Evolutionary conservation across 2,329 filamentous ascomycete species (phyloP).

Genomic region (Diaporthe vaccinii): DNA sequence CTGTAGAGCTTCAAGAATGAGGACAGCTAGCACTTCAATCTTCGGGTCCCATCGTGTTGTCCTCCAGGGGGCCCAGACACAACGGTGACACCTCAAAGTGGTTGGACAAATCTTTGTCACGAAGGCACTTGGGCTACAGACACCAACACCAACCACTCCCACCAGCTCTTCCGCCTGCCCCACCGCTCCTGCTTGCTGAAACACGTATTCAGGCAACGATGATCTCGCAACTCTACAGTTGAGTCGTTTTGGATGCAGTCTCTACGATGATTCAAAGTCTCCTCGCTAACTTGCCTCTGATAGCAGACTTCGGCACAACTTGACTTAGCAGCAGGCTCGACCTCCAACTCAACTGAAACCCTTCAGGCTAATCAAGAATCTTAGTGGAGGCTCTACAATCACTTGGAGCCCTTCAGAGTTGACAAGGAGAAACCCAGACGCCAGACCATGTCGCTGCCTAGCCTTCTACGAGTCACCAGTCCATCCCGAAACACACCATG

Average conservation of each 20-base stretch:
- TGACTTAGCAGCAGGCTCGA: background rate
- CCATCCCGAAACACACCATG: background rate
- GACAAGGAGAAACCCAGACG: background rate
- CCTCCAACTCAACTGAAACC: background rate
- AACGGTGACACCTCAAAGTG: background rate
- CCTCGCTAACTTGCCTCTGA: background rate
- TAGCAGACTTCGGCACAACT: background rate
- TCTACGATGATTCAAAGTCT: background rate
- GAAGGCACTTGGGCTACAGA: background rate
- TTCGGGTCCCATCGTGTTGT: background rate
- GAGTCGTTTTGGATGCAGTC: background rate
- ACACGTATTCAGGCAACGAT: background rate
- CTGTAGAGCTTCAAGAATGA: background rate
- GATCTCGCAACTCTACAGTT: too few relatives aligned
- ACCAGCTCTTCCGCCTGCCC: background rate
- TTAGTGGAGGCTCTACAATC: background rate
- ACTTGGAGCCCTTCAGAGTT: background rate
- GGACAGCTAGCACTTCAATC: background rate
- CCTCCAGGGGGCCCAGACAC: too few relatives aligned
- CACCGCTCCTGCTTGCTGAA: too few relatives aligned
- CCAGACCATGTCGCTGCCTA: background rate
- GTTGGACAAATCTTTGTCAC: too few relatives aligned
- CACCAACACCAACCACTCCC: background rate
- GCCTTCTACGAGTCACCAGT: background rate
- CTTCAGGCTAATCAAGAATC: background rate